Evolutionary conservation across 805 yeast species (phyloP).

Genomic region (Metschnikowia dekortorum): DNA sequence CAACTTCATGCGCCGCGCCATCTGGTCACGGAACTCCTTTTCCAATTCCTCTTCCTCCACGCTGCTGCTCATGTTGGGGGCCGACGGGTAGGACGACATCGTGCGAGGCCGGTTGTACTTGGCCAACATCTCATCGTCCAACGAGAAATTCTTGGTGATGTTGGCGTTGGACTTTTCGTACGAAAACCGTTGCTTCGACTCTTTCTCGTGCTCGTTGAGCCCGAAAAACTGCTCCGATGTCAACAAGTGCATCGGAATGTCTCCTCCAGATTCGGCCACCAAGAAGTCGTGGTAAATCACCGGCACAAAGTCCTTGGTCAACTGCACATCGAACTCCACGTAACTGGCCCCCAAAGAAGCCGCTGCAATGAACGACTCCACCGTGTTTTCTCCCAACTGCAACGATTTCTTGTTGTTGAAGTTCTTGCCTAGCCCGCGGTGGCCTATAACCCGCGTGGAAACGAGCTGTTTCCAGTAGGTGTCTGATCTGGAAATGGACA

Average conservation of each 20-base stretch:
- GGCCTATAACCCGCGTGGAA: slow-evolving; percentile 90
- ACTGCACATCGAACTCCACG: slow-evolving; percentile 94
- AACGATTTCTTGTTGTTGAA: slow-evolving; percentile 64
- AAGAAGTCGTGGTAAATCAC: slow-evolving; percentile 92
- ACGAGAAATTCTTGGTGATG: slow-evolving; percentile 21
- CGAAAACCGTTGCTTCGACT: slow-evolving; percentile 7
- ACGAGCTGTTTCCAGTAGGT: slow-evolving; percentile 91
- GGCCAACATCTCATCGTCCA: slow-evolving; percentile 35
- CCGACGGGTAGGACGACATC: slow-evolving; percentile 35
- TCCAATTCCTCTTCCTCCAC: slow-evolving; percentile 32
- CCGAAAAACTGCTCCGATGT: slow-evolving; percentile 85
- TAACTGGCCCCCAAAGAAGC: slow-evolving; percentile 95
- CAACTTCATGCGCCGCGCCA: slow-evolving; percentile 65
- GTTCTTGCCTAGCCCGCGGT: slow-evolving; percentile 92
- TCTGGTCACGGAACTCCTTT: slow-evolving; percentile 35
- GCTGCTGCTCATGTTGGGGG: slow-evolving; percentile 23
- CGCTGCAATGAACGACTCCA: slow-evolving; percentile 92
- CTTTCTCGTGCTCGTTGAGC: slow-evolving; percentile 32
- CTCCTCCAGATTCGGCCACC: slow-evolving; percentile 94
- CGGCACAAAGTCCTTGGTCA: slow-evolving; percentile 86
- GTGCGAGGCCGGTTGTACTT: slow-evolving; percentile 35
- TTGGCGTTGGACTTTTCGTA: slow-evolving; percentile 13
- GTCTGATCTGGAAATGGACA: slow-evolving; percentile 62
- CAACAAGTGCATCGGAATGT: slow-evolving; percentile 90
- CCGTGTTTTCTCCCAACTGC: slow-evolving; percentile 93